Percentiles rank a stretch among this genome's conserved stretches.
phyloP scores from a whole-genome alignment of 2,329 filamentous ascomycete species.

The Colletotrichum neosansevieriae region DNA sequence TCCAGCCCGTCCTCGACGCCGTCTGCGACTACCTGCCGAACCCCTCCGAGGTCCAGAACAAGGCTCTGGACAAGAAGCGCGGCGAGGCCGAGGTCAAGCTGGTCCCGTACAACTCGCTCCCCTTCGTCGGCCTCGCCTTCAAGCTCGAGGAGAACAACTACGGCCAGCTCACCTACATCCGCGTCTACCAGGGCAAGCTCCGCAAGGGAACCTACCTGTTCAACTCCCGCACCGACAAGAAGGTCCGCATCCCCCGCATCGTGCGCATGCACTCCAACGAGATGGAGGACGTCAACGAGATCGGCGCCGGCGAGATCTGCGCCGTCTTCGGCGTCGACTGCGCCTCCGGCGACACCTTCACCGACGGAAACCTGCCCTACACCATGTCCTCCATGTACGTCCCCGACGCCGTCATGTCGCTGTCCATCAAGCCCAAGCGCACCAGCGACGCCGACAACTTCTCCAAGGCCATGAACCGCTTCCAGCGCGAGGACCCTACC shows the following conservation, averaged over 20 bases:
- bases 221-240: constrained; percentile 95
- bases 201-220: constrained; percentile 90
- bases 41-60: constrained; percentile 88
- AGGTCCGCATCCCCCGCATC: constrained; percentile 95
- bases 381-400: constrained; percentile 99
- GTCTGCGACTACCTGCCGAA: constrained; percentile 97
- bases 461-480: constrained; percentile 98
- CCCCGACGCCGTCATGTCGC: constrained; percentile 96
- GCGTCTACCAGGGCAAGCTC: constrained; percentile 94
- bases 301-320: constrained; percentile 97
- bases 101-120: constrained; percentile 91
- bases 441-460: constrained; percentile 94
- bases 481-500: constrained; percentile 97
- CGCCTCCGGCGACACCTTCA: constrained; percentile 97
- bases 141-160: constrained; percentile 99
- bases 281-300: constrained; percentile 95
- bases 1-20: constrained; percentile 96
- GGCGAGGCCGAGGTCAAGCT: constrained; percentile 86
- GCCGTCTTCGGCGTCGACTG: constrained; percentile 98
- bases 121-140: constrained; percentile 96
- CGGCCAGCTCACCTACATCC: constrained; percentile 97
- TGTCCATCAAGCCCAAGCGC: constrained; percentile 96
- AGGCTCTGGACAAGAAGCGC: constrained; percentile 86
- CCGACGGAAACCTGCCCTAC: constrained; percentile 91
- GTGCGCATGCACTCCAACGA: constrained; percentile 99